Base-by-base conservation (phyloP, 345 rosid genomes). In the Pugionium cornutum region DNA sequence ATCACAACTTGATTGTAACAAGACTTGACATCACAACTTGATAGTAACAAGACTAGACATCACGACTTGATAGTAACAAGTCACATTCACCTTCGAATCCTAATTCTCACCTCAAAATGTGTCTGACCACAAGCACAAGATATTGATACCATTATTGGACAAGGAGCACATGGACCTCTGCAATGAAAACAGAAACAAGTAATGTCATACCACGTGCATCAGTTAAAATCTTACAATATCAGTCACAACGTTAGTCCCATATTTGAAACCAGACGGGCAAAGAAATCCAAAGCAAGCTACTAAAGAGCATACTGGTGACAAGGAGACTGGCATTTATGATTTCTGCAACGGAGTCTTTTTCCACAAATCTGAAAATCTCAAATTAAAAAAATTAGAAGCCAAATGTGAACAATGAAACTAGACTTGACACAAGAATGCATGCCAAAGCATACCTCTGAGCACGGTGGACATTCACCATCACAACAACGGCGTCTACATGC, bases 131-230 rank as follows among this genome's bases (percentile, higher is more conserved):
- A 92, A 48, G 84, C 82, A 76, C 97, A 92, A 40, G 94, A 81
- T 75, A 92, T 92, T 35, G 86, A 78, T 62, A 92, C 92, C 96
- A 88, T 88, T 58, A 88, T 64, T 42, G 98, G 97, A 70, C 98
- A 89, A 63, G 97, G 97, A 79, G 97, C 91, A 86, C 96, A 89
- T 43, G 83, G 67, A 75, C 97, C 98, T 78, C 98, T 92, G 73
- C 78, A 80, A 79, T 57, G 74, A 72, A 32, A 33, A 68, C 35
- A 51, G 0, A 3, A 60, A 58, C 56, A 73, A 1, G 36, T 58
- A 57, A 71, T 56, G 69, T 64, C 47, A 71, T n/a, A 5, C 45
- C 2, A 71, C 26, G 26, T 7, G 58, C 4, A 29, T 31, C 44
- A 54, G 64, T 37, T 39, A 8, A 39, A 53, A 31, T 62, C 41